Evolutionary conservation across 768 basidiomycete species (phyloP).

Genomic region (Boletellus ananas): DNA sequence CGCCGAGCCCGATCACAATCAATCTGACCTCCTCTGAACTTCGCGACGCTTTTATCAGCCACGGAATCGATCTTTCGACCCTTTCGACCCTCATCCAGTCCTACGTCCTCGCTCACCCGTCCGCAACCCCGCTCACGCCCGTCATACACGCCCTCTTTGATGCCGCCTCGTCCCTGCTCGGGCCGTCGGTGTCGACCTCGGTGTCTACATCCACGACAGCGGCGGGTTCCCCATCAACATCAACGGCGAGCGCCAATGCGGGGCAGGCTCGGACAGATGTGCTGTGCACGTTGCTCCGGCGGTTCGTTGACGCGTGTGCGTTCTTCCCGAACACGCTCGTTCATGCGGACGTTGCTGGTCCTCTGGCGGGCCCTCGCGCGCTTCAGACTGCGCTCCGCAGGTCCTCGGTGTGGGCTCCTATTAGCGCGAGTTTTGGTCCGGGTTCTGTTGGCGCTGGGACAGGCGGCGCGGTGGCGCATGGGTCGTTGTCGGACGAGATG

Average conservation of each 20-base stretch:
- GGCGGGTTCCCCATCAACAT: conserved; percentile 35
- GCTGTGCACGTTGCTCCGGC: conserved; percentile 33
- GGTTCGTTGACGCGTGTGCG: conserved; percentile 48
- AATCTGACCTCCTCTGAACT: conserved; percentile 28
- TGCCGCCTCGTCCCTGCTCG: conserved; percentile 34
- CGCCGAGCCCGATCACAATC: conserved; percentile 20
- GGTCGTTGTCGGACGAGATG: conserved; percentile 55
- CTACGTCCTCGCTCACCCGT: conserved; percentile 46
- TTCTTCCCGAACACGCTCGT: conserved; percentile 47
- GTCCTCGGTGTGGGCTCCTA: conserved; percentile 50
- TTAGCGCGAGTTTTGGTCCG: background rate
- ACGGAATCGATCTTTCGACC: conserved; percentile 43
- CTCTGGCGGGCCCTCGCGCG: conserved; percentile 52
- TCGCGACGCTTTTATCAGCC: conserved; percentile 31
- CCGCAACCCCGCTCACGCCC: conserved; percentile 46
- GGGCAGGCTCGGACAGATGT: conserved; percentile 9
- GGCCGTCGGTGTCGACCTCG: conserved; percentile 18
- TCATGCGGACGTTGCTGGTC: conserved; percentile 55
- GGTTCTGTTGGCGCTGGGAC: background rate
- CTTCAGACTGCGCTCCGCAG: conserved; percentile 59
- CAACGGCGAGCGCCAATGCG: background rate
- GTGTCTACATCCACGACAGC: conserved; percentile 34
- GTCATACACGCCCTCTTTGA: conserved; percentile 55
- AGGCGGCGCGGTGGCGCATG: conserved; percentile 2
- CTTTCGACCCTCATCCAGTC: conserved; percentile 54